These are phyloP conservation scores for Trametes gibbosa DNA, from an alignment of 768 basidiomycete genomes.

Conservation along the genomic window DNA sequence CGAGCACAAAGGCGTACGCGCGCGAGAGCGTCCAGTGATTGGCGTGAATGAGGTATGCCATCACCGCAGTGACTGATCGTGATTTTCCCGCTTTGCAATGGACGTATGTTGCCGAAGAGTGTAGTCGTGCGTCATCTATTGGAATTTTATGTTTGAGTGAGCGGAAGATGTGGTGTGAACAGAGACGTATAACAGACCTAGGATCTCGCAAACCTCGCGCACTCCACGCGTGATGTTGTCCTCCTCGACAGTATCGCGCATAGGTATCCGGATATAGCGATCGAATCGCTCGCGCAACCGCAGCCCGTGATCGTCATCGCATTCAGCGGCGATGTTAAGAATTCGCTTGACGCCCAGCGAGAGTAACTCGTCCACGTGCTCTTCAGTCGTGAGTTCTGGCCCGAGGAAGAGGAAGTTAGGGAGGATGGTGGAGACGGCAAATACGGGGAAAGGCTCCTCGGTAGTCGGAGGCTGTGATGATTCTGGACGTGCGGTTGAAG, in stretches of 20 bases:
- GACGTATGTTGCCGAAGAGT: conserved; percentile 87
- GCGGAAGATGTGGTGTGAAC: background rate
- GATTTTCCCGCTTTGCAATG: conserved; percentile 97
- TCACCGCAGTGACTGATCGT: conserved; percentile 92
- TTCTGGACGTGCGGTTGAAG: conserved; percentile 63
- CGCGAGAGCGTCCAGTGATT: conserved; percentile 94
- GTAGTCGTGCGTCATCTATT: conserved; percentile 86
- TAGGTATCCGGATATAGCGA: conserved; percentile 81
- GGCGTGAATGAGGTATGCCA: conserved; percentile 96
- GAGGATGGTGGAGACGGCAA: conserved; percentile 87
- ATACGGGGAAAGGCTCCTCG: conserved; percentile 54
- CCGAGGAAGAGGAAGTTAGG: conserved; percentile 91
- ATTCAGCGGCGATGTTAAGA: conserved; percentile 89
- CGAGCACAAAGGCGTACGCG: conserved; percentile 89
- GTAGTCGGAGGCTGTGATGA: conserved; percentile 57
- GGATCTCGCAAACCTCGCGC: conserved; percentile 78
- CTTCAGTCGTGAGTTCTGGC: conserved; percentile 73
- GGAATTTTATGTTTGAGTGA: background rate
- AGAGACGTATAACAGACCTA: conserved; percentile 55
- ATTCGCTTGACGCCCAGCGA: conserved; percentile 81
- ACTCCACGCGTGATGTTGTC: conserved; percentile 81
- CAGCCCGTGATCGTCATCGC: conserved; percentile 80
- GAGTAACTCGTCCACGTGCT: conserved; percentile 74
- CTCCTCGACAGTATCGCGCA: conserved; percentile 96
- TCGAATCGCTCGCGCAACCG: conserved; percentile 70